Evolutionary conservation across 2,329 filamentous ascomycete genomes (phyloP).

Genomic region (Paracamarosporium sp.): DNA sequence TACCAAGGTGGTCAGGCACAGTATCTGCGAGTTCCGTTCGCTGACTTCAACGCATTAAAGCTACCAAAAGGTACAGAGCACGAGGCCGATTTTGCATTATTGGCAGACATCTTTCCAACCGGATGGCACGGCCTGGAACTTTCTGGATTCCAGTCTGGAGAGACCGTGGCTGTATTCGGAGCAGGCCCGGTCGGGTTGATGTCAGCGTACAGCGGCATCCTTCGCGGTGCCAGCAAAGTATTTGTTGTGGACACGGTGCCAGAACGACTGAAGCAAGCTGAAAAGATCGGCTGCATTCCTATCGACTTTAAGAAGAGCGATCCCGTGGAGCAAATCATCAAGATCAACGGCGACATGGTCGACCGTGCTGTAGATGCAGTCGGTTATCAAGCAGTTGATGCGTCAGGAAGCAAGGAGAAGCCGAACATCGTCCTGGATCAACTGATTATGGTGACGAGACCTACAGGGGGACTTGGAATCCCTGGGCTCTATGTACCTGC

Average conservation of each 20-base stretch:
- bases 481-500: constrained; percentile 62
- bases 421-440: constrained; percentile 70
- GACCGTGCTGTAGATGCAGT: constrained; percentile 71
- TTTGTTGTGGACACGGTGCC: constrained; percentile 69
- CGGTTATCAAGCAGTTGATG: constrained; percentile 66
- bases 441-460: constrained; percentile 67
- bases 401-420: constrained; percentile 64
- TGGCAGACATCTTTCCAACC: constrained; percentile 59
- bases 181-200: constrained; percentile 69
- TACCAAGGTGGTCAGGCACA: constrained; percentile 67
- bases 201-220: constrained; percentile 67
- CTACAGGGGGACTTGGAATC: constrained; percentile 68
- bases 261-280: constrained; percentile 64
- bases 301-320: constrained; percentile 68
- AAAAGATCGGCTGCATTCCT: constrained; percentile 67
- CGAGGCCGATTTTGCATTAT: constrained; percentile 65
- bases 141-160: constrained; percentile 66
- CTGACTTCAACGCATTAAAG: constrained; percentile 70
- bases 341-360: constrained; percentile 65
- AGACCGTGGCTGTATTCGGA: constrained; percentile 70
- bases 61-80: constrained; percentile 67
- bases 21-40: constrained; percentile 69
- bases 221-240: constrained; percentile 67
- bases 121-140: constrained; percentile 66
- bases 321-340: constrained; percentile 66